Evolutionary conservation across 441 rosid species (phyloP).

Genomic region (Jatropha podagrica): DNA sequence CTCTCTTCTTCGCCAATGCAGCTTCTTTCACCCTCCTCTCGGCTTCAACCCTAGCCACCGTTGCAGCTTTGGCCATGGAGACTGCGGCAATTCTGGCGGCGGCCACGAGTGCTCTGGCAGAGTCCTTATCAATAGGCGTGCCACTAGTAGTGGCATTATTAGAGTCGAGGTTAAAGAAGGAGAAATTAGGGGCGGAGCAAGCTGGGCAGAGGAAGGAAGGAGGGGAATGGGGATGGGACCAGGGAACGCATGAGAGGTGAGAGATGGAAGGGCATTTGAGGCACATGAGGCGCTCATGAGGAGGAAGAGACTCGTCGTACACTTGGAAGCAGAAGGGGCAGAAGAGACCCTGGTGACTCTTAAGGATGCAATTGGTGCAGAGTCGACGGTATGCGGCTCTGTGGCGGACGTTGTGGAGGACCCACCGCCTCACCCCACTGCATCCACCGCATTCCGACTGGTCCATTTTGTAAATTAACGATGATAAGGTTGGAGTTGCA

Average conservation of each 20-base stretch:
- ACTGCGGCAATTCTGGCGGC: conserved; percentile 58
- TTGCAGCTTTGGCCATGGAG: conserved; percentile 47
- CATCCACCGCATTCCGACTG: conserved; percentile 53
- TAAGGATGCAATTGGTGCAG: conserved; percentile 75
- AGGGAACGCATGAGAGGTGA: conserved; percentile 52
- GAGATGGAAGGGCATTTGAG: conserved; percentile 58
- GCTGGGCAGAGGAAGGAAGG: conserved; percentile 56
- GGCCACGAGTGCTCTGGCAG: conserved; percentile 56
- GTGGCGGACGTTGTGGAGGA: conserved; percentile 57
- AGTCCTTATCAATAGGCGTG: conserved; percentile 31
- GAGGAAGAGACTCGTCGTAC: conserved; percentile 33
- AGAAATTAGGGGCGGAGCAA: conserved; percentile 61
- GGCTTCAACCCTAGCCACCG: conserved; percentile 48
- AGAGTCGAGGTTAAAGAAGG: conserved; percentile 38
- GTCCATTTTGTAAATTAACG: not conserved
- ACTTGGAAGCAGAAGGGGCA: conserved; percentile 63
- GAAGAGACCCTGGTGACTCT: conserved; percentile 50
- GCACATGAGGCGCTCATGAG: conserved; percentile 45
- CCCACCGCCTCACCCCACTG: conserved; percentile 35
- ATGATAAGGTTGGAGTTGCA: not conserved
- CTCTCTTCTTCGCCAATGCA: conserved; percentile 52
- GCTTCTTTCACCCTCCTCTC: conserved; percentile 55
- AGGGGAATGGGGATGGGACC: conserved; percentile 22
- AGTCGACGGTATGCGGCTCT: conserved; percentile 49
- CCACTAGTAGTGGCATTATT: not conserved